Conservation (phyloP, 139 green algal genomes). For the Deuterostichococcus epilithicus region DNA sequence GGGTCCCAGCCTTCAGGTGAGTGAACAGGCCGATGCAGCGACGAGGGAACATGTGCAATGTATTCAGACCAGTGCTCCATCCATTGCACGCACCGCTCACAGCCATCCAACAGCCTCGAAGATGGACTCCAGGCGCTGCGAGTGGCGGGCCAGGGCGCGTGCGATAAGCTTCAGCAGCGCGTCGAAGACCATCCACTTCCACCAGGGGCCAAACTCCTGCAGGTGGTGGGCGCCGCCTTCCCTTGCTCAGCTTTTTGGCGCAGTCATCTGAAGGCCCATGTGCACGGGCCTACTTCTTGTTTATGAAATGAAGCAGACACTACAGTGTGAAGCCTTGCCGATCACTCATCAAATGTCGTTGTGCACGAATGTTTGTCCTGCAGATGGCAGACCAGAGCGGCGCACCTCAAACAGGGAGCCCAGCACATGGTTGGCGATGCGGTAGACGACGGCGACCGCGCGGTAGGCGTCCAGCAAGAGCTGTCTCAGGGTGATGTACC, state of each 20-base stretch:
- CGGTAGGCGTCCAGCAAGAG: not conserved
- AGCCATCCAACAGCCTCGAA: slow-evolving; percentile 19
- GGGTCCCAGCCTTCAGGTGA: not conserved
- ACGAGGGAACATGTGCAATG: not conserved
- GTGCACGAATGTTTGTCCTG: too few relatives aligned
- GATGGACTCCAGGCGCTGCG: not conserved
- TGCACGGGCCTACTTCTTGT: too few relatives aligned
- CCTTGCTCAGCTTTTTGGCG: too few relatives aligned
- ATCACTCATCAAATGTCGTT: too few relatives aligned
- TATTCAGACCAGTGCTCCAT: not conserved
- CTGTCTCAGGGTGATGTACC: not conserved
- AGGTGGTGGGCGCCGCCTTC: not conserved
- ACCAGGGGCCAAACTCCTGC: slow-evolving; percentile 29
- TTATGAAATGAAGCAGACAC: too few relatives aligned
- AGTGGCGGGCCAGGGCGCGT: not conserved
- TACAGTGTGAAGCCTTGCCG: too few relatives aligned
- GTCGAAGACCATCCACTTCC: slow-evolving; percentile 25
- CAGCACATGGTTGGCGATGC: not conserved
- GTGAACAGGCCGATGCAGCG: not conserved
- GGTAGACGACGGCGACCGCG: not conserved
- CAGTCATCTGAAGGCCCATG: too few relatives aligned
- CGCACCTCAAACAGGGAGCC: not conserved
- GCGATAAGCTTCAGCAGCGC: slow-evolving; percentile 8
- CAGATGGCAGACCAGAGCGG: too few relatives aligned
- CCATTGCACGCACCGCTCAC: not conserved